Evolutionary conservation across 768 basidiomycete species (phyloP), one percentile per base, ranked within the genome.

Genomic region (Agrocybe pediades): DNA sequence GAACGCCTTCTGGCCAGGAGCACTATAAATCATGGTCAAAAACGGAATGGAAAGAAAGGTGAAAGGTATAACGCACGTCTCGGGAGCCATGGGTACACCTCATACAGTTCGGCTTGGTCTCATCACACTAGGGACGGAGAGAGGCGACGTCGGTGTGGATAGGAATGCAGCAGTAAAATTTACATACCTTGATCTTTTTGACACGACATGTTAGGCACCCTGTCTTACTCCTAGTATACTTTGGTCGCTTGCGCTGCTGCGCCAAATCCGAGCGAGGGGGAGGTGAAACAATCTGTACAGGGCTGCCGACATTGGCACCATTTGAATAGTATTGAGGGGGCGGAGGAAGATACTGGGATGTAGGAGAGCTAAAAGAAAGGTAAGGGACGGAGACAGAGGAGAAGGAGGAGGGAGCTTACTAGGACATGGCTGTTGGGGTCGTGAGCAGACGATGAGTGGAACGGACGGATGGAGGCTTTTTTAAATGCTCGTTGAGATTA

Each of bases 171-270:
- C 21, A n/a, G 36, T 17, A 27, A 49, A 29, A 30, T 19, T 50
- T 50, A 66, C 80, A 49, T 58, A 90, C 91, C 83, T 97, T 97
- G 65, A 98, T 92, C 79, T 96, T 92, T 79, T 95, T 95, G 57
- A 85, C 83, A 62, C 95, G 83, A 80, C 95, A 98, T 40, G 92
- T 95, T 67, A 96, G 74, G 68, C 95, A 98, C 20, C 95, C 95
- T 1, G 93, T 94, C 75, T 96, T 95, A 72, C 90, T 92, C 62
- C 95, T 83, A 57, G 91, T 93, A 63, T 95, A 95, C 77, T 97
- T 97, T 45, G 91, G 92, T 29, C 91, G 87, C 68, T 91, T 92
- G 54, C 90, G 81, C 62, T 80, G 77, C 15, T 80, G 77, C 15
- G 76, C 63, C 21, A 77, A 54, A 44, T 84, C 88, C 29, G 70